Evolutionary conservation across 2,329 filamentous ascomycete genomes (phyloP).

Genomic region (Botrytis pseudocinerea): DNA sequence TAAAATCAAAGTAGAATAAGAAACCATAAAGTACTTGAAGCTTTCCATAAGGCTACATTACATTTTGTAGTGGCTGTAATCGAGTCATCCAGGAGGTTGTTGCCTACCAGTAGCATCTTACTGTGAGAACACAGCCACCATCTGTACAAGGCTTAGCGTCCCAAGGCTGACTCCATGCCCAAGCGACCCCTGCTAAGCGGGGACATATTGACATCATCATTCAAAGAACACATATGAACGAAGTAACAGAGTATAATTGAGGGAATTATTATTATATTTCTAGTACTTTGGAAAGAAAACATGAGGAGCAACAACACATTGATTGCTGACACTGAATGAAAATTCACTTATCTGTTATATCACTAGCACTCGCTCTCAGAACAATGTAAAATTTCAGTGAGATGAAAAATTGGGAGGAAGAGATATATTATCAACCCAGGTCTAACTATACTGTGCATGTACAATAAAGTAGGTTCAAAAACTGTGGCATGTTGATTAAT

Average conservation of each 20-base stretch:
- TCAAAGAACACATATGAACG: not conserved
- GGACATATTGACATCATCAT: conserved; percentile 4
- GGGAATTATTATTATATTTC: not conserved
- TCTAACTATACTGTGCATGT: conserved; percentile 20
- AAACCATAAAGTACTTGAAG: not conserved
- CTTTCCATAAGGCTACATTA: not conserved
- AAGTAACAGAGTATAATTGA: not conserved
- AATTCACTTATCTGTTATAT: conserved; percentile 3
- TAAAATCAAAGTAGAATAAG: not conserved
- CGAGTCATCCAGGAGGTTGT: not conserved
- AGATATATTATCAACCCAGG: conserved; percentile 20
- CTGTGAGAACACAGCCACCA: not conserved
- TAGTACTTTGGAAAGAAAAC: not conserved
- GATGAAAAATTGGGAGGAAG: conserved; percentile 6
- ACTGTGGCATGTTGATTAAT: conserved; percentile 15
- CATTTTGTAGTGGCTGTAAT: not conserved
- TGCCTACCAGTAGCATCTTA: not conserved
- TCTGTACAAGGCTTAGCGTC: conserved; percentile 15
- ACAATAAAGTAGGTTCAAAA: conserved; percentile 8
- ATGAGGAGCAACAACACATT: not conserved
- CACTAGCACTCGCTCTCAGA: conserved; percentile 8
- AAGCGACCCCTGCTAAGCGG: not conserved
- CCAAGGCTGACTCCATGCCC: conserved; percentile 15
- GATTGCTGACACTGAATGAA: not conserved
- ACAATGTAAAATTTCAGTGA: not conserved